phyloP scores from a whole-genome alignment of 805 yeast genomes.

The Schwanniomyces vanrijiae region DNA sequence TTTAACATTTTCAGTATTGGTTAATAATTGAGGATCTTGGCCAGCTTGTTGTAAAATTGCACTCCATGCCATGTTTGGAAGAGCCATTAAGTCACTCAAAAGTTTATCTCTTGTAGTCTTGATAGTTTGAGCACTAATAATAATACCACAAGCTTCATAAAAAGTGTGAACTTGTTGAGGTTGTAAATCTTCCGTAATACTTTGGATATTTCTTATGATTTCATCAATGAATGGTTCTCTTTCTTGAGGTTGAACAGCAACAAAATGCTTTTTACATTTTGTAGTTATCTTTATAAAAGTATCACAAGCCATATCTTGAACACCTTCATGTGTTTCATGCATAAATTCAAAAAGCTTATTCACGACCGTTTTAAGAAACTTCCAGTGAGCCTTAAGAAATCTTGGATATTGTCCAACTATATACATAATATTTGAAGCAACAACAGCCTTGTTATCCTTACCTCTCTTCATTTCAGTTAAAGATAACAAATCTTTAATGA shows the following conservation, averaged over 20 bases:
- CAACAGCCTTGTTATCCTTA: conserved; percentile 97
- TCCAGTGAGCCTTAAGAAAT: conserved; percentile 97
- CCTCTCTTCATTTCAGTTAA: conserved; percentile 96
- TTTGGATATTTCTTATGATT: conserved; percentile 78
- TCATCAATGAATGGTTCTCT: conserved; percentile 88
- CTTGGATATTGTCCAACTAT: conserved; percentile 99
- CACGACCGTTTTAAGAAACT: conserved; percentile 91
- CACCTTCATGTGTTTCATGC: conserved; percentile 99
- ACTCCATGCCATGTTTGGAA: conserved; percentile 94
- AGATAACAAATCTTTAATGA: conserved; percentile 86
- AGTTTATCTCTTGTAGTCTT: conserved; percentile 68
- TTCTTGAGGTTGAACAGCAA: conserved; percentile 82
- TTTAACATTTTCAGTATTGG: conserved; percentile 82
- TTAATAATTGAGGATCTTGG: conserved; percentile 75
- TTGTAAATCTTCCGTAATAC: conserved; percentile 85
- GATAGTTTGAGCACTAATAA: conserved; percentile 82
- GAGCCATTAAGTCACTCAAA: conserved; percentile 75
- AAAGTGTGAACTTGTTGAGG: conserved; percentile 98
- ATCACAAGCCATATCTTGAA: conserved; percentile 99
- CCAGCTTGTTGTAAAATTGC: conserved; percentile 84
- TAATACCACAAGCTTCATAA: conserved; percentile 95
- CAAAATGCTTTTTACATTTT: conserved; percentile 95
- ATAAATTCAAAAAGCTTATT: conserved; percentile 94
- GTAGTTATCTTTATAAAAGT: conserved; percentile 94
- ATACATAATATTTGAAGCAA: conserved; percentile 99